These are phyloP conservation scores for Apiotrichum gamsii DNA, from an alignment of 1,284 basidiomycete species.

Conservation along the genomic window DNA sequence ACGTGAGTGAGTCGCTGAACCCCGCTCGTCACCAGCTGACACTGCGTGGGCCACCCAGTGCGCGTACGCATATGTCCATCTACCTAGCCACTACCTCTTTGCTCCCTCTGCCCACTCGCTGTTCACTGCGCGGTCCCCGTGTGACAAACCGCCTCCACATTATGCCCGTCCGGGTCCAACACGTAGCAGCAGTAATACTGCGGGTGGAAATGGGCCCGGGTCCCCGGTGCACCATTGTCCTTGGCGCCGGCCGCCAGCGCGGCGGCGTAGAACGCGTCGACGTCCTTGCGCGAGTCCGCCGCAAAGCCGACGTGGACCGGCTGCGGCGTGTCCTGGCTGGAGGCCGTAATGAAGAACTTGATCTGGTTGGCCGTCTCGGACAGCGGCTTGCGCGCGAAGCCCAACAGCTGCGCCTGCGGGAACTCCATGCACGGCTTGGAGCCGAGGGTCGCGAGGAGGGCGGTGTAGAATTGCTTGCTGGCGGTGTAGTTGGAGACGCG, in stretches of 20 bases:
- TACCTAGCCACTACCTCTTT: too few relatives aligned
- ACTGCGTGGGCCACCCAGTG: too few relatives aligned
- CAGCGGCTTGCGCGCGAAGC: too few relatives aligned
- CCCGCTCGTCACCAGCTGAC: too few relatives aligned
- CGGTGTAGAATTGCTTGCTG: slow-evolving; percentile 13
- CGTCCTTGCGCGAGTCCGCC: not conserved
- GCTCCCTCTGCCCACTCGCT: too few relatives aligned
- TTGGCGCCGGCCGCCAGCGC: slow-evolving; percentile 12
- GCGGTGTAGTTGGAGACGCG: slow-evolving; percentile 7
- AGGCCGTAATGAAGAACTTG: slow-evolving; percentile 13
- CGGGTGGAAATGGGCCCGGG: slow-evolving; percentile 12
- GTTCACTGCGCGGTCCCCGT: too few relatives aligned
- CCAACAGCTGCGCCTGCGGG: slow-evolving; percentile 1
- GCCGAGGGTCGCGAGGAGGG: slow-evolving; percentile 5
- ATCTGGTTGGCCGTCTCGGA: too few relatives aligned
- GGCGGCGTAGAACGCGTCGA: slow-evolving; percentile 14
- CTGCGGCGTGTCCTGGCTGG: not conserved
- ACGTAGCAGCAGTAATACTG: slow-evolving; percentile 16
- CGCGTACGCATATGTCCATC: too few relatives aligned
- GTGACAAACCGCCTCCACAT: slow-evolving; percentile 17
- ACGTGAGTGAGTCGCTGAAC: too few relatives aligned
- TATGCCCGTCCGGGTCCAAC: slow-evolving; percentile 13
- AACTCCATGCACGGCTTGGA: slow-evolving; percentile 8
- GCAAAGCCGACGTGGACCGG: slow-evolving; percentile 10
- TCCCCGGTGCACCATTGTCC: slow-evolving; percentile 13